Percentiles rank a stretch among this genome's conserved stretches.
Conservation (phyloP, 1,139 yeast genomes). For the Hanseniaspora sp. region DNA sequence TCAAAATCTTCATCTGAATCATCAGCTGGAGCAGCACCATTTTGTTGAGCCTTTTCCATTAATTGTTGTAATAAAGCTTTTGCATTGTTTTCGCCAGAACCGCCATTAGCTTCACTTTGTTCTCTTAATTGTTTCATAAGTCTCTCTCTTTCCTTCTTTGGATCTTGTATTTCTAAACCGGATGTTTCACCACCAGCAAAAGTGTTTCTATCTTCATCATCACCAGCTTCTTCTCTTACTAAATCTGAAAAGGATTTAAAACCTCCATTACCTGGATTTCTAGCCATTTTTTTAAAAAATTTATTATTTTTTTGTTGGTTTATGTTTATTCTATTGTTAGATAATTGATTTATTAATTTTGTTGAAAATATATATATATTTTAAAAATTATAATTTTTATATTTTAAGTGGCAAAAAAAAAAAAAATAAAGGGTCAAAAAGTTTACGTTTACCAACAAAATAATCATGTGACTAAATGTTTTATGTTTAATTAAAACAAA, state of each 20-base stretch:
- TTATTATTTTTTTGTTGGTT: background rate
- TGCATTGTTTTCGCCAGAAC: slow-evolving; percentile 17
- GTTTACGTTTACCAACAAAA: no score
- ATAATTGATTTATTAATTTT: no score
- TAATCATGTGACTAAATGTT: no score
- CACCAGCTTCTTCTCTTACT: slow-evolving; percentile 31
- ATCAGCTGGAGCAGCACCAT: slow-evolving; percentile 32
- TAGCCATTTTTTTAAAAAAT: background rate
- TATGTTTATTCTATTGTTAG: background rate
- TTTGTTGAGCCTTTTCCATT: slow-evolving; percentile 46
- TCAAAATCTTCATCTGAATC: slow-evolving; percentile 34
- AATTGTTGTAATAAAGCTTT: slow-evolving; percentile 45
- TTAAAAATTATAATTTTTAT: no score
- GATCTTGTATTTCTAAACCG: slow-evolving; percentile 87
- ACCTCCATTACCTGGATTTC: slow-evolving; percentile 26
- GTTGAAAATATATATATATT: no score
- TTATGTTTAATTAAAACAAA: no score
- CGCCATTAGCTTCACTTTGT: background rate
- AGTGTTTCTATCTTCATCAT: slow-evolving; percentile 53
- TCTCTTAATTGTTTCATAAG: slow-evolving; percentile 24
- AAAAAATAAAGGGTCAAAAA: no score
- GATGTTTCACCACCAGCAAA: slow-evolving; percentile 93
- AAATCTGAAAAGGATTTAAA: slow-evolving; percentile 46
- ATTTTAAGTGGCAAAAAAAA: no score
- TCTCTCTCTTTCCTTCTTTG: slow-evolving; percentile 38